These are phyloP conservation scores for Inonotus hispidus DNA, from an alignment of 1,284 basidiomycete genomes.

Conservation along the genomic window DNA sequence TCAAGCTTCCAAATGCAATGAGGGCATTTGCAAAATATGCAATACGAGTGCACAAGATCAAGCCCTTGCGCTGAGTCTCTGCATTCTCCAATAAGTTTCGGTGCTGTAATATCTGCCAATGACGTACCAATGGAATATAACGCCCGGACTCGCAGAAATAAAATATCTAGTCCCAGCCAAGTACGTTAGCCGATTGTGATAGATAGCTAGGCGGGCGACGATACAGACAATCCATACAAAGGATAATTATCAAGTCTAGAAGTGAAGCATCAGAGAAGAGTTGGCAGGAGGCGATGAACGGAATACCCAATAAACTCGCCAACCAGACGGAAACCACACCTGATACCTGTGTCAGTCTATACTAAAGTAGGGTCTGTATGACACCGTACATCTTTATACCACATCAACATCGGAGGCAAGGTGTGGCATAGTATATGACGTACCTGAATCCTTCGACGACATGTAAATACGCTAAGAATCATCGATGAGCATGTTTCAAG, in stretches of 20 bases:
- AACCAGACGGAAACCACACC: background rate
- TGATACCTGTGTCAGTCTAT: background rate
- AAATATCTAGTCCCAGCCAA: background rate
- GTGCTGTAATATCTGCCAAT: background rate
- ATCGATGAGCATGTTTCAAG: background rate
- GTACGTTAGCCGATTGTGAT: background rate
- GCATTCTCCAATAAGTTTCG: background rate
- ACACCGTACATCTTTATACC: background rate
- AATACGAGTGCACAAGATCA: background rate
- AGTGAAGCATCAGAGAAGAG: background rate
- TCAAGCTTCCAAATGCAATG: background rate
- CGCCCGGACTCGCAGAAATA: background rate
- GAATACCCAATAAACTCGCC: background rate
- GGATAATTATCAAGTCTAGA: background rate
- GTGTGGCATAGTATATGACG: too few relatives aligned
- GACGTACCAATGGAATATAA: background rate
- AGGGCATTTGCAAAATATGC: background rate
- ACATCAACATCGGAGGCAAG: background rate
- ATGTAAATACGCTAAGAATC: background rate
- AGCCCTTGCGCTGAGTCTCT: background rate
- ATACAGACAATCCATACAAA: conserved; percentile 2
- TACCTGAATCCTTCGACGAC: background rate
- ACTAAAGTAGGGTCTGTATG: background rate
- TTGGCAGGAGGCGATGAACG: background rate
- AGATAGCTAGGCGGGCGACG: background rate